Evolutionary conservation across 2,329 filamentous ascomycete species (phyloP).

Genomic region (Aureobasidium pullulans): DNA sequence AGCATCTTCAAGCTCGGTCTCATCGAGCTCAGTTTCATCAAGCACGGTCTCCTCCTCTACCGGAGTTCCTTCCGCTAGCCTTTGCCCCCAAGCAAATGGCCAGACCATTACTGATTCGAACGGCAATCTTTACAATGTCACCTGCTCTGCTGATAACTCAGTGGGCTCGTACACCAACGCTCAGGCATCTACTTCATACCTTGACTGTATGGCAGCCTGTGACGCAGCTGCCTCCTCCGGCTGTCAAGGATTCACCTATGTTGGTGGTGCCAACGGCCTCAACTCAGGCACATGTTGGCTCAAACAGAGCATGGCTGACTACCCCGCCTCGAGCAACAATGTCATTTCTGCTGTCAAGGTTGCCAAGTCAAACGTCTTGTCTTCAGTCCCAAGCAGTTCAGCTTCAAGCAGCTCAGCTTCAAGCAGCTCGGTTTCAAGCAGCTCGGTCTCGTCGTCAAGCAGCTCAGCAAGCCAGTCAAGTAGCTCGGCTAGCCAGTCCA

Average conservation of each 20-base stretch:
- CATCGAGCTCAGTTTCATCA: neutral
- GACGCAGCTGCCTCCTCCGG: slow-evolving; percentile 13
- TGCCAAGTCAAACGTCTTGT: slow-evolving; percentile 19
- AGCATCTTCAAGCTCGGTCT: neutral
- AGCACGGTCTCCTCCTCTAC: slow-evolving; percentile 16
- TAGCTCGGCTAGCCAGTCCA: no score
- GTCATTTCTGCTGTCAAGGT: slow-evolving; percentile 15
- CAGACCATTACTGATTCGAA: slow-evolving; percentile 19
- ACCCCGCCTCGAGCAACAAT: slow-evolving; percentile 10
- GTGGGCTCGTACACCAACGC: slow-evolving; percentile 15
- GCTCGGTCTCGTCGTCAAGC: slow-evolving; percentile 1
- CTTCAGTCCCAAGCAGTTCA: slow-evolving; percentile 21
- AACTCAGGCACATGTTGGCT: slow-evolving; percentile 22
- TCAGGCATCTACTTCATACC: slow-evolving; percentile 13
- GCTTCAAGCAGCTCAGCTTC: neutral
- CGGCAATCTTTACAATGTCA: slow-evolving; percentile 13
- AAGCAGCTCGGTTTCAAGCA: neutral
- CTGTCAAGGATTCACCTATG: slow-evolving; percentile 17
- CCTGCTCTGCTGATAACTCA: slow-evolving; percentile 16
- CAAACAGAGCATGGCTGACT: slow-evolving; percentile 16
- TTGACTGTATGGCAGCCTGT: slow-evolving; percentile 17
- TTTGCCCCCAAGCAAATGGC: slow-evolving; percentile 18
- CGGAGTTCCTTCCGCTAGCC: slow-evolving; percentile 13
- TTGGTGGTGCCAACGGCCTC: slow-evolving; percentile 17
- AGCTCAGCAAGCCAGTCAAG: neutral